Conservation (phyloP, 2,329 filamentous ascomycete genomes). For the Colletotrichum tabaci region DNA sequence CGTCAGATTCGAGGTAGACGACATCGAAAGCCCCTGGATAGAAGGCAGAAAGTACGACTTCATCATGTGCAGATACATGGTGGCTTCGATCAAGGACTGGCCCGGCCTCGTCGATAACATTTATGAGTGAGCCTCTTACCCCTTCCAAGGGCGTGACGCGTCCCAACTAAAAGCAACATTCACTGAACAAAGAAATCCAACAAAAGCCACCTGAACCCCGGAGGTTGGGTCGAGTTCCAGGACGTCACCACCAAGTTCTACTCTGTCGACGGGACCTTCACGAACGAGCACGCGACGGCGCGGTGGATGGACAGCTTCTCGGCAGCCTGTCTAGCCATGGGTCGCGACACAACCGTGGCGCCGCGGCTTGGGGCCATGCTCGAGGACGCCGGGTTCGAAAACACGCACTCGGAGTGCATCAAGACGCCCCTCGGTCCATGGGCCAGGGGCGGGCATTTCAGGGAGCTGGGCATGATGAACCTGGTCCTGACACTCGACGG, state of each 20-base stretch:
- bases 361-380: slow-evolving; percentile 49
- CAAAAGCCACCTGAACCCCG: slow-evolving; percentile 51
- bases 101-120: slow-evolving; percentile 31
- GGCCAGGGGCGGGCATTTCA: slow-evolving; percentile 43
- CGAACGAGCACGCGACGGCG: slow-evolving; percentile 19
- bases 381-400: slow-evolving; percentile 55
- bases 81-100: slow-evolving; percentile 51
- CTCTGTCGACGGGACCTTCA: slow-evolving; percentile 46
- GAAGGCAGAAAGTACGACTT: slow-evolving; percentile 11
- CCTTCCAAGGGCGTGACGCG: too few relatives aligned
- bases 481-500: slow-evolving; percentile 43
- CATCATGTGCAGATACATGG: slow-evolving; percentile 47
- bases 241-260: slow-evolving; percentile 44
- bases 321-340: slow-evolving; percentile 43
- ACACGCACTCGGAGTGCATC: slow-evolving; percentile 49
- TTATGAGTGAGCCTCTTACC: slow-evolving; percentile 42
- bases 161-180: too few relatives aligned
- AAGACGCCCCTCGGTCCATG: slow-evolving; percentile 46
- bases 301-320: slow-evolving; percentile 43
- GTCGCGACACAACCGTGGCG: slow-evolving; percentile 51
- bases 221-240: slow-evolving; percentile 51
- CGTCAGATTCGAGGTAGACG: slow-evolving; percentile 81
- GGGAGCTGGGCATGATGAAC: slow-evolving; percentile 51
- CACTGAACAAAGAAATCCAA: too few relatives aligned
- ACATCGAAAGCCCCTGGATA: slow-evolving; percentile 58